Percentiles rank a stretch among this genome's conserved stretches.
These are phyloP conservation scores for Cornus suecica DNA, from an alignment of 148 eudicot species.

Conservation along the genomic window DNA sequence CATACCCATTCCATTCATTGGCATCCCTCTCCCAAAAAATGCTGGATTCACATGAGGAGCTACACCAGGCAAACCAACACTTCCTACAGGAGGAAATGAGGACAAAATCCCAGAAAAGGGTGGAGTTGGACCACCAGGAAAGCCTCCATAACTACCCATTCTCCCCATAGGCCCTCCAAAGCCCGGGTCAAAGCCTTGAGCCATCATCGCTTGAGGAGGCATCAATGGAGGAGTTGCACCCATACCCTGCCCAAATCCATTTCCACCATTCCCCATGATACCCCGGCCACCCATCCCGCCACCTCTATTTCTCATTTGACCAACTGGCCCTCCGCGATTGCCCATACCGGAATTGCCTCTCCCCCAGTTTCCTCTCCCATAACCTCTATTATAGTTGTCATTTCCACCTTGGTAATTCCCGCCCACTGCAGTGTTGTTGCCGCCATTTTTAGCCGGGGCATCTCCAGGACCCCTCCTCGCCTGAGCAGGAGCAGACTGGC, in stretches of 20 bases:
- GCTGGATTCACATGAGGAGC: constrained; percentile 96
- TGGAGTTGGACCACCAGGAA: constrained; percentile 64
- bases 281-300: constrained; percentile 65
- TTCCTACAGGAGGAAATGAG: constrained; percentile 67
- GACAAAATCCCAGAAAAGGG: constrained; percentile 74
- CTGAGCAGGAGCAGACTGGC: constrained; percentile 38
- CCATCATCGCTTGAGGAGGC: constrained; percentile 89
- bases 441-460: constrained; percentile 31
- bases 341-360: constrained; percentile 73
- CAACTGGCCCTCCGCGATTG: constrained; percentile 58
- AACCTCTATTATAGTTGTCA: constrained; percentile 40
- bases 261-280: constrained; percentile 67
- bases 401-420: constrained; percentile 17
- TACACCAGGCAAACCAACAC: constrained; percentile 76
- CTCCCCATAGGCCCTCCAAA: constrained; percentile 90
- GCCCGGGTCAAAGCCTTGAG: constrained; percentile 80
- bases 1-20: constrained; percentile 85
- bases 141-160: constrained; percentile 63
- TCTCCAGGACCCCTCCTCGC: constrained; percentile 50
- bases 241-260: constrained; percentile 70
- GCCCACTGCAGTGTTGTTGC: constrained; percentile 40
- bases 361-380: constrained; percentile 74
- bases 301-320: constrained; percentile 59
- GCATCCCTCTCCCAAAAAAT: constrained; percentile 82
- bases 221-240: constrained; percentile 60